Evolutionary conservation across 2,329 filamentous ascomycete species (phyloP).

Genomic region (Keithomyces neogunnii): DNA sequence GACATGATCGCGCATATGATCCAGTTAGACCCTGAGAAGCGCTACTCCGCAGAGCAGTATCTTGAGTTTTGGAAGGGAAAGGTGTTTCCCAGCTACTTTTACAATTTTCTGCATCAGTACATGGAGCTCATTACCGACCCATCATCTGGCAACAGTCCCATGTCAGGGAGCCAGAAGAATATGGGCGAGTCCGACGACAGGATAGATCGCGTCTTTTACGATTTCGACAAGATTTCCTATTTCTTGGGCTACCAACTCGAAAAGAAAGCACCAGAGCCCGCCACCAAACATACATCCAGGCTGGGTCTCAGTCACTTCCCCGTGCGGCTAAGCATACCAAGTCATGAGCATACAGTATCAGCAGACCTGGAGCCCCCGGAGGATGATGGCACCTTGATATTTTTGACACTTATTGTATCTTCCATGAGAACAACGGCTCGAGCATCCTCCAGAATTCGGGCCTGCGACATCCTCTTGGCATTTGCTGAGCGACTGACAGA

Average conservation of each 20-base stretch:
- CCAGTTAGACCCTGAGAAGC: conserved; percentile 80
- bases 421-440: conserved; percentile 84
- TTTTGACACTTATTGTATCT: conserved; percentile 80
- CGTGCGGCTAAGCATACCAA: conserved; percentile 77
- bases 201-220: conserved; percentile 85
- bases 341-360: conserved; percentile 64
- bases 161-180: conserved; percentile 59
- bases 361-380: conserved; percentile 51
- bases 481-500: conserved; percentile 89
- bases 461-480: conserved; percentile 83
- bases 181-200: conserved; percentile 84
- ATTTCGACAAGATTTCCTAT: conserved; percentile 97
- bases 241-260: conserved; percentile 70
- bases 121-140: conserved; percentile 95
- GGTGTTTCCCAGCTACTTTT: conserved; percentile 94
- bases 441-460: conserved; percentile 76
- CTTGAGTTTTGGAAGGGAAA: conserved; percentile 86
- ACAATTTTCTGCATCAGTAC: conserved; percentile 94
- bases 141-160: conserved; percentile 65
- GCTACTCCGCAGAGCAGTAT: conserved; percentile 91
- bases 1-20: conserved; percentile 96
- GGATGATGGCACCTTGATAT: conserved; percentile 89
- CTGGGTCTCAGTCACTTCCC: conserved; percentile 62
- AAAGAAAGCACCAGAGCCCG: conserved; percentile 21
- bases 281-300: conserved; percentile 22